Evolutionary conservation across 176 grass and related monocot genomes (phyloP).

Genomic region (Oryza australiensis): DNA sequence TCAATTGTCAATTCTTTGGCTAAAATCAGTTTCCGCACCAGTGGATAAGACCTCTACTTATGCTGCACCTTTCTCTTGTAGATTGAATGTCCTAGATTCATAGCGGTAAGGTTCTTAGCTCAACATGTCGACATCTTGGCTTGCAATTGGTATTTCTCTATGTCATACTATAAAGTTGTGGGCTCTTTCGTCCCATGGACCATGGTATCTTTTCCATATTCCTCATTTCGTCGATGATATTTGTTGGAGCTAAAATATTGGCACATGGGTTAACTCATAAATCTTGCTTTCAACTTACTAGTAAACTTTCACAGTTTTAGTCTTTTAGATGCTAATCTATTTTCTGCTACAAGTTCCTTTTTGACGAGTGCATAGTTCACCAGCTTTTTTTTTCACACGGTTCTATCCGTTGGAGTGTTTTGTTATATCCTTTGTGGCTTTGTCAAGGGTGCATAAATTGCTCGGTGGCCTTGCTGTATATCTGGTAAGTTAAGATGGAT

Average conservation of each 20-base stretch:
- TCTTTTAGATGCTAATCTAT: neutral
- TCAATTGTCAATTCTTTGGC: neutral
- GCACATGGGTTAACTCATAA: neutral
- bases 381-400: neutral
- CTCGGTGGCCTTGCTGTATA: neutral
- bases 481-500: neutral
- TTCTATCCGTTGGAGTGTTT: neutral
- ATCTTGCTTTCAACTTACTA: neutral
- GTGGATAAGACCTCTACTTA: neutral
- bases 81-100: neutral
- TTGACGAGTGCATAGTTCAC: neutral
- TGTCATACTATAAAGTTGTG: neutral
- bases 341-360: neutral
- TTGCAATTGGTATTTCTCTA: neutral
- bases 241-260: neutral
- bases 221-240: neutral
- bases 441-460: neutral
- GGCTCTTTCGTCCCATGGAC: neutral
- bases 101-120: neutral
- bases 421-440: neutral
- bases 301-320: neutral
- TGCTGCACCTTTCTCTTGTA: neutral
- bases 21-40: neutral
- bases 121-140: neutral
- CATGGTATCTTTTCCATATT: neutral